Base-by-base conservation (phyloP, 306 rosid species). In the Senna siamea region DNA sequence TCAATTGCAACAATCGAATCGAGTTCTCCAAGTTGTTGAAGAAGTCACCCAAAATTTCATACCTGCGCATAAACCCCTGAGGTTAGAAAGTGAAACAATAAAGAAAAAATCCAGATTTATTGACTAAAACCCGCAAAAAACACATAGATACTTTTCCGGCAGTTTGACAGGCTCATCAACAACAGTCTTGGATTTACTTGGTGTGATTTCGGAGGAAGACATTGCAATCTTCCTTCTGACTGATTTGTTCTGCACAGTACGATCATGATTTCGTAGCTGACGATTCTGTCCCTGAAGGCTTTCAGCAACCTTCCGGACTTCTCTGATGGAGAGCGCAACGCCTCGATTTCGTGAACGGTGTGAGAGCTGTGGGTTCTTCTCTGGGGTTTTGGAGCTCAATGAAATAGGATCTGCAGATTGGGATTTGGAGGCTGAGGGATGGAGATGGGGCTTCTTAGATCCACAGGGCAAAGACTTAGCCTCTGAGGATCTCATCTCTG, bases 11-110 rank as follows among this genome's bases (percentile, higher is more conserved):
- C 62, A 92, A 69, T 15, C 88, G 76, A 69, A 91, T 81, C 41
- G 91, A 86, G 79, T 81, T 76, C 55, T 78, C 87, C 80, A 93
- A 70, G 50, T 87, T 61, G 32, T 91, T 77, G 32, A 93, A 89
- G 71, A 91, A 85, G 68, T 81, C 75, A 1, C 51, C 73, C 70
- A 91, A 68, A 52, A 78, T 64, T 47, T 88, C 89, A 82, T 69
- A 88, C 79, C 98, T 91, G 83, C 79, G 9, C 3, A 65, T 14
- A 47, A 72, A n/a, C 38, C 60, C 74, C 52, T 32, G 14, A 10
- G 3, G 48, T 37, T 22, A n/a, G 30, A 13, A 38, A 0, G 48
- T 26, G 60, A 22, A 55, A 26, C 9, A 75, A 30, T 18, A 5
- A 15, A 2, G n/a, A n/a, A 10, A 5, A 58, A 26, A 23, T 34